phyloP scores from a whole-genome alignment of 768 basidiomycete species.

The Kwoniella mangroviensis region DNA sequence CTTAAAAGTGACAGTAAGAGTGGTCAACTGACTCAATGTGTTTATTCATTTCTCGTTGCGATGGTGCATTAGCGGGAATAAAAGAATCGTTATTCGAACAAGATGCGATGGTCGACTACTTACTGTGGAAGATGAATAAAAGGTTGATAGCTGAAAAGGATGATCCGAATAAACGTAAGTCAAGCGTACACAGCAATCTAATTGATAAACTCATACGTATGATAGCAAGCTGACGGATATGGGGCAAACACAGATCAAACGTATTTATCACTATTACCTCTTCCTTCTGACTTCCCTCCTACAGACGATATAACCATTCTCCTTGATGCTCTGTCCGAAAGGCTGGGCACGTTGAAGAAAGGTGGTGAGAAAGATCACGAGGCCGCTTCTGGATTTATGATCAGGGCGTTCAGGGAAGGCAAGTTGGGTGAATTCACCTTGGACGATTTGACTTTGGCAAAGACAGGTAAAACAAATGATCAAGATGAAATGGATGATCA shows the following conservation, averaged over 20 bases:
- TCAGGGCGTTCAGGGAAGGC: constrained; percentile 79
- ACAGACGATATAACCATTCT: constrained; percentile 70
- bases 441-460: constrained; percentile 56
- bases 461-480: neutral
- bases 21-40: too few species aligned
- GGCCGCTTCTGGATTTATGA: constrained; percentile 78
- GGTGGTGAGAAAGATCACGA: constrained; percentile 74
- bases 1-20: neutral
- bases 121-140: constrained; percentile 81
- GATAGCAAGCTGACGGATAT: too few species aligned
- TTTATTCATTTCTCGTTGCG: neutral
- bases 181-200: neutral
- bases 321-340: constrained; percentile 69
- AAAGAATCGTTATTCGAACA: constrained; percentile 89
- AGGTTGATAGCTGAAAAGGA: constrained; percentile 36
- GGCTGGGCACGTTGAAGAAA: constrained; percentile 80
- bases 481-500: too few species aligned
- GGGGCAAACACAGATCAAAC: constrained; percentile 20
- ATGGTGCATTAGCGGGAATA: constrained; percentile 63
- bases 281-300: constrained; percentile 65
- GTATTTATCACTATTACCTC: constrained; percentile 34
- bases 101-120: constrained; percentile 81
- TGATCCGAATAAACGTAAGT: constrained; percentile 55
- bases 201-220: too few species aligned
- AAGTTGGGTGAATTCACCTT: constrained; percentile 56